These are phyloP conservation scores for Claviceps humidiphila DNA, from an alignment of 2,329 filamentous ascomycete genomes.

Conservation along the genomic window DNA sequence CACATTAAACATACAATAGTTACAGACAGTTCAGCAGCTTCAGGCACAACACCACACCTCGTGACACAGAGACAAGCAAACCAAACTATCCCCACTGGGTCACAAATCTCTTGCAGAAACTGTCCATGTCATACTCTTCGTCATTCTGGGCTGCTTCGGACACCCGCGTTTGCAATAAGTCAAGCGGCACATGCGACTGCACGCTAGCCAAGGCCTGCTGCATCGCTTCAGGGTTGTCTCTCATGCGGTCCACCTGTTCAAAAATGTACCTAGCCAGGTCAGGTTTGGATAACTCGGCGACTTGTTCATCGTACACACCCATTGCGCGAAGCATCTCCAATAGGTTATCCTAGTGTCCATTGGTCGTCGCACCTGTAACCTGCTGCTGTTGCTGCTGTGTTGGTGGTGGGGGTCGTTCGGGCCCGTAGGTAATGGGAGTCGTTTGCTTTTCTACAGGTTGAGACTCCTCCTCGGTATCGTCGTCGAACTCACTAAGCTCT, in stretches of 20 bases:
- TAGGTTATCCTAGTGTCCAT: conserved; percentile 26
- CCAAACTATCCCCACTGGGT: background rate
- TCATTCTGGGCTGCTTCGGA: background rate
- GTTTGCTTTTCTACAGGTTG: conserved; percentile 20
- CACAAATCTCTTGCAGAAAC: background rate
- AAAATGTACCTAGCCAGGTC: background rate
- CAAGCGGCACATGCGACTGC: background rate
- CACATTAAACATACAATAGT: background rate
- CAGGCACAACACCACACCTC: background rate
- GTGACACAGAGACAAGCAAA: background rate
- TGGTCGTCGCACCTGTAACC: conserved; percentile 17
- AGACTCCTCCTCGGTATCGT: conserved; percentile 41
- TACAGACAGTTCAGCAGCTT: background rate
- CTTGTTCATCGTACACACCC: background rate
- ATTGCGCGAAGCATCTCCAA: conserved; percentile 4
- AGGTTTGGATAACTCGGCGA: background rate
- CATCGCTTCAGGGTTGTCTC: background rate
- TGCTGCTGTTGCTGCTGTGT: conserved; percentile 10
- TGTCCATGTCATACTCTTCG: background rate
- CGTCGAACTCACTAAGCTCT: conserved; percentile 51
- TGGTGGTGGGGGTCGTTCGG: conserved; percentile 32
- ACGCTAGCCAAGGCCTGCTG: background rate
- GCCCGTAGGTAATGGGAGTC: conserved; percentile 31
- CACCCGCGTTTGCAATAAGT: background rate
- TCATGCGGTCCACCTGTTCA: background rate